A percentile compares a stretch with the other conserved stretches of the same genome.
phyloP scores from a whole-genome alignment of 495 filamentous ascomycete genomes.

The Talaromyces thailandensis region DNA sequence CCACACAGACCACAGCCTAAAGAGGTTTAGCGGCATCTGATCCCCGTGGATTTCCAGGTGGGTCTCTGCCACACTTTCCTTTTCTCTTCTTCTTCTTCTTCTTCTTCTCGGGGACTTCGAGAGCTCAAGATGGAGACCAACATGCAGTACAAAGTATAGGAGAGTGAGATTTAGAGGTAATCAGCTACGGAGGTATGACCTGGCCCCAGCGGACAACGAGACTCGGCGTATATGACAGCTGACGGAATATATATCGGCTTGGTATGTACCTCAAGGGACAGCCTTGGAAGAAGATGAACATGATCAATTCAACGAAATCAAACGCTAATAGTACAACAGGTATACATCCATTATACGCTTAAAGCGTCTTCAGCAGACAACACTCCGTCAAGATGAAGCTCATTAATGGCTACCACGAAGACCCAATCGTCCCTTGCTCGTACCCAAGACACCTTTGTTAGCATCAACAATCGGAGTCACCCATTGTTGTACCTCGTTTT shows the following conservation, averaged over 20 bases:
- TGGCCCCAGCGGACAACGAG: not conserved
- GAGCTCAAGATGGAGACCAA: not conserved
- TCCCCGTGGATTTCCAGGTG: not conserved
- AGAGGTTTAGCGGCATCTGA: not conserved
- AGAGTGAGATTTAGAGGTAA: not conserved
- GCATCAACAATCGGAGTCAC: constrained; percentile 3
- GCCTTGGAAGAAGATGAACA: too few relatives aligned
- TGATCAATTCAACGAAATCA: not conserved
- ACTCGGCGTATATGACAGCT: not conserved
- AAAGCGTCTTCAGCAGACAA: not conserved
- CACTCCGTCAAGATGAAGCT: not conserved
- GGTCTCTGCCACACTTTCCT: not conserved
- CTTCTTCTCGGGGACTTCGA: too few relatives aligned
- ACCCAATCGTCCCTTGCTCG: not conserved
- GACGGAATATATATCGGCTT: not conserved
- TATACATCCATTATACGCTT: not conserved
- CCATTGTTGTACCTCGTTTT: not conserved
- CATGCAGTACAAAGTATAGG: too few relatives aligned
- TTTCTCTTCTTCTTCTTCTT: not conserved
- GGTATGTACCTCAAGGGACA: not conserved
- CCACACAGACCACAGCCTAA: not conserved
- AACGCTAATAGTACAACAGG: not conserved
- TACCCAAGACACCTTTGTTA: not conserved
- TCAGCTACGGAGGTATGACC: not conserved
- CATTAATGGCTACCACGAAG: not conserved